Conservation (phyloP, 495 filamentous ascomycete genomes). For the Cladorrhinum samala region DNA sequence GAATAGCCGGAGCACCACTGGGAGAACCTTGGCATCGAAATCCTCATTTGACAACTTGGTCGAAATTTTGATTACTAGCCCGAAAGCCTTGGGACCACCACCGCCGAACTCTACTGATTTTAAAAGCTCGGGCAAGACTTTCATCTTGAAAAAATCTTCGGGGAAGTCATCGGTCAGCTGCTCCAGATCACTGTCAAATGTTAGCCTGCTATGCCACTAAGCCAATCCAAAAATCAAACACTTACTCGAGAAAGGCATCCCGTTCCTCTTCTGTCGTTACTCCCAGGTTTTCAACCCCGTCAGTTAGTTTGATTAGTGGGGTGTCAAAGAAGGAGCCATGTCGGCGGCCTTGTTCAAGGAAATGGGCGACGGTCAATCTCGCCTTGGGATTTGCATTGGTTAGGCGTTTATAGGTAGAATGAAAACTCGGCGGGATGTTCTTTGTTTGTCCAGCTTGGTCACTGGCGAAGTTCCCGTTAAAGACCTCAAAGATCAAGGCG, state of each 20-base stretch:
- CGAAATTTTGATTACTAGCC: slow-evolving; percentile 81
- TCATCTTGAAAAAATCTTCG: slow-evolving; percentile 96
- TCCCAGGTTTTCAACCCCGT: slow-evolving; percentile 86
- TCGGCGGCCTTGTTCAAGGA: slow-evolving; percentile 82
- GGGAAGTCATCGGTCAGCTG: slow-evolving; percentile 87
- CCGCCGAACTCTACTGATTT: slow-evolving; percentile 97
- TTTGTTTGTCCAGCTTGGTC: slow-evolving; percentile 82
- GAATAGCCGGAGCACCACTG: slow-evolving; percentile 83
- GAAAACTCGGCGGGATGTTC: slow-evolving; percentile 80
- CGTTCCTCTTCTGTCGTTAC: slow-evolving; percentile 79
- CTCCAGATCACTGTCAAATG: slow-evolving; percentile 63
- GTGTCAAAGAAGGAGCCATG: slow-evolving; percentile 86
- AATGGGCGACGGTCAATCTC: slow-evolving; percentile 74
- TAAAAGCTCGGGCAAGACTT: slow-evolving; percentile 88
- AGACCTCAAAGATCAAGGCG: slow-evolving; percentile 79
- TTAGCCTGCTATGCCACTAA: slow-evolving; percentile 14
- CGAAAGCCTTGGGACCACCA: slow-evolving; percentile 86
- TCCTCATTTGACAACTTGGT: slow-evolving; percentile 82
- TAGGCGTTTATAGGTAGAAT: slow-evolving; percentile 80
- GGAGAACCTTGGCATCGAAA: slow-evolving; percentile 76
- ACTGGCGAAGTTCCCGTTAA: slow-evolving; percentile 70
- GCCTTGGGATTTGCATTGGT: slow-evolving; percentile 83
- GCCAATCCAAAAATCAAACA: slow-evolving; percentile 16
- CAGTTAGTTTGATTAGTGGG: slow-evolving; percentile 80
- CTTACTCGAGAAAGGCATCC: slow-evolving; percentile 77